Base-by-base conservation (phyloP, 495 filamentous ascomycete genomes). In the Hyaloscypha hepaticicola region DNA sequence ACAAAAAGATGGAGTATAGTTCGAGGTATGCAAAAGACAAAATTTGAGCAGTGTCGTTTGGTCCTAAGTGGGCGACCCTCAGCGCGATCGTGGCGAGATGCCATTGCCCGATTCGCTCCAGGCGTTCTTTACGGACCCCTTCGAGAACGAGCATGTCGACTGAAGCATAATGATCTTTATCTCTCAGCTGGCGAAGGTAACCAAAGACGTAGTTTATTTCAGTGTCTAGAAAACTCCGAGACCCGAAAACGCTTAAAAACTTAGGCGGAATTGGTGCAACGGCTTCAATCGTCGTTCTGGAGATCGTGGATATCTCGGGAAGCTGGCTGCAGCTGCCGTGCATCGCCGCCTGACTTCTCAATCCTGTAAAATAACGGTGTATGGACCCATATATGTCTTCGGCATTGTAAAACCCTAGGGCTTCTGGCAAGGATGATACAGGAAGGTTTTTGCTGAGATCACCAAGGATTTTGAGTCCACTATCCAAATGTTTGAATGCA, bases 391-490 rank as follows among this genome's bases (percentile, higher is more conserved):
- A 34, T 5, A 34, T 12, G 31, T 34, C 31, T 5, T 34, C 31
- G 31, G 31, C 5, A 5, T 34, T 12, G 12, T 34, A 34, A 34
- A 12, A 5, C 5, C 5, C 5, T 5, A 12, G 31, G 12, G 12
- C 5, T 34, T 34, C 31, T 34, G 5, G 5, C 12, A 12, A 34
- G 12, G 12, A 12, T 12, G 31, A 12, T 12, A 34, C 31, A 5
- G 31, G 31, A 34, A 12, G 5, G 5, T 5, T 12, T 5, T 34
- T 12, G 5, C 16, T 31, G 21, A 31, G 14, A 41, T 58, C n/a
- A 22, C 33, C 9, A 22, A 58, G 21, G 55, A 58, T 58, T 16
- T 41, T 41, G 22, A 58, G 21, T 22, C 55, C 55, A 24, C 55
- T 58, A 11, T 58, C 28, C 21, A 58, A 7, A 28, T 58, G 55